A percentile compares a stretch with the other conserved stretches of the same genome.
Conservation (phyloP, 768 basidiomycete genomes). For the Dentipellis fragilis region DNA sequence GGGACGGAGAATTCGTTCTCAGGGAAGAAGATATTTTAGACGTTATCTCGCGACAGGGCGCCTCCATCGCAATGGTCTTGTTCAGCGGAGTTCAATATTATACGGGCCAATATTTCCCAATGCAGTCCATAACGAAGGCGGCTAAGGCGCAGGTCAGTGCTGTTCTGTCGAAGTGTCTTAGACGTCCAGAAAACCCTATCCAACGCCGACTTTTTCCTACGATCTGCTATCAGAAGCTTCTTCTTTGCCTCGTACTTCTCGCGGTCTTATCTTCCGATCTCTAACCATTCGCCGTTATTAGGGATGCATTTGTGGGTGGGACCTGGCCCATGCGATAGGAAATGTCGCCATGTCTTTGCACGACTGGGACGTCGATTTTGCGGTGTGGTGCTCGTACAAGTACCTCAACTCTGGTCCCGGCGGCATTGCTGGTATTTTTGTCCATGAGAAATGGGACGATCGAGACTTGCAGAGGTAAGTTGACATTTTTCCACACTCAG, state of each 20-base stretch:
- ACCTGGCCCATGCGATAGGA: constrained; percentile 91
- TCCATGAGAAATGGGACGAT: constrained; percentile 76
- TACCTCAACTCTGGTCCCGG: constrained; percentile 96
- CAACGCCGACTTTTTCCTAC: not conserved
- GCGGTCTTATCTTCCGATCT: constrained; percentile 7
- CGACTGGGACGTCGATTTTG: constrained; percentile 94
- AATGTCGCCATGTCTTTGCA: constrained; percentile 86
- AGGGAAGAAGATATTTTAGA: constrained; percentile 84
- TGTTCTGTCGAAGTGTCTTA: not conserved
- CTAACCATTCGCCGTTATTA: constrained; percentile 20
- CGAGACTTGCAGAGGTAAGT: constrained; percentile 52
- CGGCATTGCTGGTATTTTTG: constrained; percentile 89
- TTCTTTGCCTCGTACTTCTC: constrained; percentile 6
- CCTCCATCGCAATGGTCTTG: constrained; percentile 79
- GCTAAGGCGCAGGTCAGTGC: constrained; percentile 67
- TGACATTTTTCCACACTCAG: constrained; percentile 1
- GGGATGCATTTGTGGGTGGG: constrained; percentile 94
- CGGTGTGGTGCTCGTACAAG: constrained; percentile 98
- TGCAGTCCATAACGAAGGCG: constrained; percentile 72
- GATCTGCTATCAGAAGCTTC: not conserved
- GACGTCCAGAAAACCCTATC: not conserved
- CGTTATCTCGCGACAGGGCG: constrained; percentile 60
- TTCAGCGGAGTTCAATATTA: constrained; percentile 96
- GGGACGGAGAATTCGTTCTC: constrained; percentile 74
- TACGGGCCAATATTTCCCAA: constrained; percentile 91